Base-by-base conservation (phyloP, 1,139 yeast genomes). In the Taphrina communis region DNA sequence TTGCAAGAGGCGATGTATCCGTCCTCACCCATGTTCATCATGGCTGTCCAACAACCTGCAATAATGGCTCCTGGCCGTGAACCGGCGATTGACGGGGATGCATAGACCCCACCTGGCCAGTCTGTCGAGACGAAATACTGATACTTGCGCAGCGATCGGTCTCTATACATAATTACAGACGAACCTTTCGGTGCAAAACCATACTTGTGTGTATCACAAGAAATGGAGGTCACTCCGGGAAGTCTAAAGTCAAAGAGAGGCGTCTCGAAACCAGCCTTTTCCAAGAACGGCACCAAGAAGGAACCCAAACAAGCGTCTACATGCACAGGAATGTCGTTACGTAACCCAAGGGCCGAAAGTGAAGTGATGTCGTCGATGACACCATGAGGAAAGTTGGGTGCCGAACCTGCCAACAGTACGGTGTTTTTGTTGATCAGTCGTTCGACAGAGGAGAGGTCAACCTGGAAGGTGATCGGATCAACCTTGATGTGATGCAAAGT, bases 171-270 rank as follows among this genome's bases (percentile, higher is more conserved):
- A 74, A 94, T 89, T 51, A 93, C 84, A 0, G 97, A 91, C 0
- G 96, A 89, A 5, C 99, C 99, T 78, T 94, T 94, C 58, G 99
- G 98, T 9, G 98, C 97, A 82, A 93, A 94, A 1, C 98, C 99
- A 76, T 94, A 94, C 78, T 94, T 94, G 82, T 94, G 99, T 19
- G 98, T 93, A 77, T 94, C 99, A 79, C 98, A 94, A 12, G 97
- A 90, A 71, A 94, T 93, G 3, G 97, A 92, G 0, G 98, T 94
- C n/a, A 94, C 98, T 52, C 98, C 98, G 0, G 91, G 88, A 1
- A 91, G 83, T 72, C 95, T 81, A 79, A 94, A 94, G 77, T 94
- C 99, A 79, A 93, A 93, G 19, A 80, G 61, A 8, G 72, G 73
- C 42, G 77, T 83, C 61, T 84, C 84, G 70, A 87, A 85, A 3